phyloP scores from a whole-genome alignment of 1,284 basidiomycete species.

The Irpex sp. region DNA sequence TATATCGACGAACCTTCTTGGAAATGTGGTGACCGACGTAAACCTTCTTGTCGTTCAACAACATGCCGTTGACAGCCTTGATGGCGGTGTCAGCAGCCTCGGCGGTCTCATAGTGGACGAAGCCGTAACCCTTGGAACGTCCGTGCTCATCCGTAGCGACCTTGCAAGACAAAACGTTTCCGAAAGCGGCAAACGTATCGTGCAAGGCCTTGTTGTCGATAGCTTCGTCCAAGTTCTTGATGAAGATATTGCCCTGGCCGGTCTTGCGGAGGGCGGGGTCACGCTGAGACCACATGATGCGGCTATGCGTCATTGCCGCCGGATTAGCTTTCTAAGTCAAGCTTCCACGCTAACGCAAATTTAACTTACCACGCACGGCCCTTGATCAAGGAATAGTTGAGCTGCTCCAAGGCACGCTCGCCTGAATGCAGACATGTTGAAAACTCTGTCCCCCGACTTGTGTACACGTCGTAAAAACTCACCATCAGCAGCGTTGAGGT shows the following conservation, averaged over 20 bases:
- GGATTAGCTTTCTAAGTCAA: conserved; percentile 10
- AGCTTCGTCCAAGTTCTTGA: conserved; percentile 98
- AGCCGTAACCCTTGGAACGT: conserved; percentile 94
- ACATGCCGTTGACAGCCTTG: conserved; percentile 99
- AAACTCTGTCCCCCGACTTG: conserved; percentile 1
- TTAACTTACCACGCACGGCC: conserved; percentile 85
- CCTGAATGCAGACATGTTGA: conserved; percentile 39
- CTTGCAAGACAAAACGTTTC: conserved; percentile 99
- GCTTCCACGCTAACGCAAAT: not conserved
- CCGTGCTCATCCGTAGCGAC: conserved; percentile 94
- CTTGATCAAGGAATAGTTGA: conserved; percentile 99
- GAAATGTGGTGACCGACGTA: conserved; percentile 98
- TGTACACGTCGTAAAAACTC: conserved; percentile 24
- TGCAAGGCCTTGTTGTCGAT: conserved; percentile 99
- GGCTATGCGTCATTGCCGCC: conserved; percentile 44
- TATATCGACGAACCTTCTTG: conserved; percentile 71
- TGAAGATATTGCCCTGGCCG: conserved; percentile 99
- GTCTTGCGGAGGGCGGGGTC: conserved; percentile 99
- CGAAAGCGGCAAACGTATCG: conserved; percentile 99
- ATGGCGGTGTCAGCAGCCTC: conserved; percentile 97
- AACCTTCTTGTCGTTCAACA: conserved; percentile 99
- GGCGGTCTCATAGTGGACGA: conserved; percentile 98
- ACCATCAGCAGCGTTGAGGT: conserved; percentile 95
- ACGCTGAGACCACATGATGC: conserved; percentile 99
- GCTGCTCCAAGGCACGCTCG: conserved; percentile 97